A percentile compares a stretch with the other conserved stretches of the same genome.
These are phyloP conservation scores for Verticillium zaregamsianum DNA, from an alignment of 2,329 filamentous ascomycete genomes.

Conservation along the genomic window DNA sequence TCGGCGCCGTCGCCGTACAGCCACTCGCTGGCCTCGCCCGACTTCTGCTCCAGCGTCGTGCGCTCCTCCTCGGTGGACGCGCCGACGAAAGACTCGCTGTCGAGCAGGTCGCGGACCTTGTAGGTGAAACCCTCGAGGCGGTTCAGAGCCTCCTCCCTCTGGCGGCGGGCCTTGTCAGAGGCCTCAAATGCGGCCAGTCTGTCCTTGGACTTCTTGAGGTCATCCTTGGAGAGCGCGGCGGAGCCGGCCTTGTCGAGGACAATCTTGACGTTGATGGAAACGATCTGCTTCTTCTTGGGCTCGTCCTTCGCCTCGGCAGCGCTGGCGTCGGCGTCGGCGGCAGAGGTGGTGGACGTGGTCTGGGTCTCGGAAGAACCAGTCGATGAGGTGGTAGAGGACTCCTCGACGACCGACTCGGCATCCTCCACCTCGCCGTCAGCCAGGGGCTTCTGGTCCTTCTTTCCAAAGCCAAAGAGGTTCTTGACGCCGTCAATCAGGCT, in stretches of 20 bases:
- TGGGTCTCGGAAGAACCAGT: slow-evolving; percentile 16
- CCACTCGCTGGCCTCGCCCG: slow-evolving; percentile 77
- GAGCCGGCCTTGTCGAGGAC: slow-evolving; percentile 45
- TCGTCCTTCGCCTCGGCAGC: slow-evolving; percentile 41
- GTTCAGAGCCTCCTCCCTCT: slow-evolving; percentile 84
- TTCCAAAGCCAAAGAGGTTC: slow-evolving; percentile 91
- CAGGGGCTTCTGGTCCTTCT: slow-evolving; percentile 77
- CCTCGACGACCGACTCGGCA: slow-evolving; percentile 28
- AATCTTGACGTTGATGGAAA: slow-evolving; percentile 49
- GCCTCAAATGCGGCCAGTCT: slow-evolving; percentile 79
- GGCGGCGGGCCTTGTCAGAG: slow-evolving; percentile 72
- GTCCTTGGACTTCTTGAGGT: slow-evolving; percentile 53
- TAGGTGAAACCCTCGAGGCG: slow-evolving; percentile 94
- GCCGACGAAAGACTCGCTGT: slow-evolving; percentile 68
- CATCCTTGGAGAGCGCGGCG: slow-evolving; percentile 43
- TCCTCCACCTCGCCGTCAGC: slow-evolving; percentile 49
- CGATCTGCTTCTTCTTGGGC: slow-evolving; percentile 55
- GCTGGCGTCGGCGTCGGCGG: slow-evolving; percentile 44
- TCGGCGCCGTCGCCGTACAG: slow-evolving; percentile 81
- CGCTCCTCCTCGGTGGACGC: slow-evolving; percentile 68
- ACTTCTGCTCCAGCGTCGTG: slow-evolving; percentile 60
- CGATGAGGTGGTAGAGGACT: slow-evolving; percentile 37
- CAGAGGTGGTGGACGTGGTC: slow-evolving; percentile 23
- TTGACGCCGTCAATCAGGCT: slow-evolving; percentile 91
- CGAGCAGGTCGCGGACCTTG: slow-evolving; percentile 76